Conservation (phyloP, 371 early-diverging fungal species). For the Quaeritorhiza haematococci region DNA sequence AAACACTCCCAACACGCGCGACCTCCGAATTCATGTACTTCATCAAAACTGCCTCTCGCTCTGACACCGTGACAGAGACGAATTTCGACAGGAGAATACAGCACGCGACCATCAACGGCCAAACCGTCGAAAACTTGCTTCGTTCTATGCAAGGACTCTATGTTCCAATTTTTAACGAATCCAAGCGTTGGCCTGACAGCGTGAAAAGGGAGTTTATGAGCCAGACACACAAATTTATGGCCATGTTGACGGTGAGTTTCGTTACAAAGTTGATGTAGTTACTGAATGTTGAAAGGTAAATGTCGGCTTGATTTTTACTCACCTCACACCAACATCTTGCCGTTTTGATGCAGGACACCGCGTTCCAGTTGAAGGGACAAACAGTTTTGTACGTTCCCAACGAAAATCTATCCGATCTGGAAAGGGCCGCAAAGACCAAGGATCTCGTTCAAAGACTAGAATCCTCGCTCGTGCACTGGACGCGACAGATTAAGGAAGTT, state of each 20-base stretch:
- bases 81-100: conserved; percentile 38
- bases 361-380: conserved; percentile 45
- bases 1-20: conserved; percentile 15
- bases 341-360: no score
- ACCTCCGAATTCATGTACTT: conserved; percentile 34
- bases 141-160: conserved; percentile 46
- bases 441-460: conserved; percentile 51
- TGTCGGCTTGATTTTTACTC: no score
- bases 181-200: conserved; percentile 45
- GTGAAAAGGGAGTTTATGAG: conserved; percentile 30
- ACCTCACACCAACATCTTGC: neutral
- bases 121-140: conserved; percentile 38
- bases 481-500: conserved; percentile 56
- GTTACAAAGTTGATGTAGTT: no score
- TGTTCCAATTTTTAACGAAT: conserved; percentile 44
- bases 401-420: conserved; percentile 29
- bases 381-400: conserved; percentile 47
- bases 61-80: conserved; percentile 1
- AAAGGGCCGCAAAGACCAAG: conserved; percentile 32
- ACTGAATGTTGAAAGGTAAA: no score
- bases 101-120: conserved; percentile 37
- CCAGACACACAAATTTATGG: conserved; percentile 54
- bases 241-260: conserved; percentile 45
- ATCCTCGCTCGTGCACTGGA: conserved; percentile 52
- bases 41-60: conserved; percentile 16